Evolutionary conservation across 2,329 filamentous ascomycete species (phyloP).

Genomic region (Aureobasidium vineae): DNA sequence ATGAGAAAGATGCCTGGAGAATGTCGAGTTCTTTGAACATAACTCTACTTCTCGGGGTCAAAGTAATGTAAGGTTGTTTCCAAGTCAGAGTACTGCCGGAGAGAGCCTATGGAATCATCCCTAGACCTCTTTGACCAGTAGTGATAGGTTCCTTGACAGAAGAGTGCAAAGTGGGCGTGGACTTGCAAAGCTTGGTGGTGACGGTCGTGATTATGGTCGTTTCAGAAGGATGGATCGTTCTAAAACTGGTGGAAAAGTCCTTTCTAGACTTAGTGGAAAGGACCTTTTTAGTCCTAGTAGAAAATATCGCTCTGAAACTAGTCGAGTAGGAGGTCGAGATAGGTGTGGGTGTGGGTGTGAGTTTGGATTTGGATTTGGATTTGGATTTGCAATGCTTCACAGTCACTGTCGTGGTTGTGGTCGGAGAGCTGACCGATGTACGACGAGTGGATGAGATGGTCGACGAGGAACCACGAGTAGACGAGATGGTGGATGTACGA

Average conservation of each 20-base stretch:
- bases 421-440: neutral
- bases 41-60: neutral
- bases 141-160: neutral
- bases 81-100: neutral
- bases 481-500: neutral
- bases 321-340: no score
- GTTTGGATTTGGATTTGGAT: no score
- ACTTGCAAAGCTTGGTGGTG: neutral
- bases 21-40: neutral
- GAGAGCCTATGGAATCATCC: neutral
- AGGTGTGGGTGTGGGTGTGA: no score
- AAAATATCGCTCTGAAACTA: no score
- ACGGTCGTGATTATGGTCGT: neutral
- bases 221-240: no score
- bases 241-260: no score
- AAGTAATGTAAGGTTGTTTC: neutral
- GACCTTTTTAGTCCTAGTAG: no score
- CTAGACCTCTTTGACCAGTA: neutral
- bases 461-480: neutral
- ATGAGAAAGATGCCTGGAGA: neutral
- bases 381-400: neutral
- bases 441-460: neutral
- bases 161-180: neutral
- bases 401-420: neutral
- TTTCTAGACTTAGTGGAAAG: no score